Percentiles rank a stretch among this genome's conserved stretches.
phyloP scores from a whole-genome alignment of 768 basidiomycete genomes.

The Chalciporus pseudorubinellus region DNA sequence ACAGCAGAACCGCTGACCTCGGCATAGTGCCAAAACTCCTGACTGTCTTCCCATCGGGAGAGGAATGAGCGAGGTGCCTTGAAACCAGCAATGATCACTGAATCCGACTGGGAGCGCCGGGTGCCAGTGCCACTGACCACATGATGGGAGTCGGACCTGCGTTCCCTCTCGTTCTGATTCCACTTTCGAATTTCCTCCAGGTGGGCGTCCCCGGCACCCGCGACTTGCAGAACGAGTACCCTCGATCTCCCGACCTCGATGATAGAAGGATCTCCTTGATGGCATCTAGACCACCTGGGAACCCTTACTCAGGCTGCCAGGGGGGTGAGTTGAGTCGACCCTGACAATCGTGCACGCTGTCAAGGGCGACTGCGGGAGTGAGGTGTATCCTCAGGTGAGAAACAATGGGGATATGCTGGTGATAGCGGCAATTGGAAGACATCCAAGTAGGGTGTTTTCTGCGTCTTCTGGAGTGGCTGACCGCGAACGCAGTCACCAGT shows the following conservation, averaged over 20 bases:
- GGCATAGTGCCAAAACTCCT: constrained; percentile 11
- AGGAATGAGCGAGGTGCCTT: constrained; percentile 6
- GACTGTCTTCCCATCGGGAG: constrained; percentile 7
- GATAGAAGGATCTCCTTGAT: constrained; percentile 6
- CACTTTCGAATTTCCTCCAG: constrained; percentile 9
- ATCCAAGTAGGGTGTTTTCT: neutral
- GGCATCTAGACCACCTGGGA: neutral
- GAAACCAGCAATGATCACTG: neutral
- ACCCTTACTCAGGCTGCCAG: constrained; percentile 8
- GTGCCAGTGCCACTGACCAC: neutral
- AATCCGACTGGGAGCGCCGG: no score
- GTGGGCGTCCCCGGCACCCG: constrained; percentile 2
- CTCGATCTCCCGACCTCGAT: constrained; percentile 1
- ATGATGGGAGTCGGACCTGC: neutral
- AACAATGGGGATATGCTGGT: constrained; percentile 30
- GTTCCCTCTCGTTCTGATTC: neutral
- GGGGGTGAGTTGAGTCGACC: constrained; percentile 15
- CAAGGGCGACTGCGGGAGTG: constrained; percentile 11
- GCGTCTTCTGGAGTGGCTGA: neutral
- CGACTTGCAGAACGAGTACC: constrained; percentile 13
- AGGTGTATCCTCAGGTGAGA: constrained; percentile 36
- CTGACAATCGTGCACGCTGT: constrained; percentile 9
- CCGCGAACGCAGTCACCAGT: constrained; percentile 6
- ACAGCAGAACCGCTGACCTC: neutral
- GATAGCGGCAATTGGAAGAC: constrained; percentile 11